phyloP scores from a whole-genome alignment of 768 basidiomycete genomes.

The Tricholoma sp. region DNA sequence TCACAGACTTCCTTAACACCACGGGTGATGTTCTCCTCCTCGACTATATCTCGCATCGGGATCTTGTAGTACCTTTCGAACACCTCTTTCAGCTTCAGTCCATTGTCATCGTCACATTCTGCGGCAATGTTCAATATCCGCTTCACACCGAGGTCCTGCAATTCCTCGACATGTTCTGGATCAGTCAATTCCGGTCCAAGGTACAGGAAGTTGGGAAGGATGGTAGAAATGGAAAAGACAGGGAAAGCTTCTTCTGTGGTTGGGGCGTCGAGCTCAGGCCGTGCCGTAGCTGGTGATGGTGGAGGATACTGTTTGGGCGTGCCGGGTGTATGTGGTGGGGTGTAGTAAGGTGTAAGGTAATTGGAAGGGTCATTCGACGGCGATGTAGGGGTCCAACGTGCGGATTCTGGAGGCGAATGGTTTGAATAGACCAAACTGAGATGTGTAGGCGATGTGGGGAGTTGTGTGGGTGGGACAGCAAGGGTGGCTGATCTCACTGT shows the following conservation, averaged over 20 bases:
- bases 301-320: constrained; percentile 41
- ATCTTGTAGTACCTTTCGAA: constrained; percentile 87
- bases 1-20: constrained; percentile 84
- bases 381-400: constrained; percentile 37
- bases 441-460: constrained; percentile 52
- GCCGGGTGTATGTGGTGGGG: constrained; percentile 48
- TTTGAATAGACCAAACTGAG: constrained; percentile 56
- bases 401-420: constrained; percentile 50
- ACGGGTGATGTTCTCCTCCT: constrained; percentile 81
- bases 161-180: constrained; percentile 68
- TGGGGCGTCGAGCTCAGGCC: constrained; percentile 56
- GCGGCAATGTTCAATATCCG: constrained; percentile 88
- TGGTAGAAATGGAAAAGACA: constrained; percentile 80
- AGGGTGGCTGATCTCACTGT: constrained; percentile 58
- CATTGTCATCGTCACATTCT: constrained; percentile 85
- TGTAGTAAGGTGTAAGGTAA: constrained; percentile 46
- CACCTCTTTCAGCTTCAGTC: constrained; percentile 53
- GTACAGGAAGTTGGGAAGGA: constrained; percentile 86
- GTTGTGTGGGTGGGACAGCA: constrained; percentile 42
- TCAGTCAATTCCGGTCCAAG: constrained; percentile 83
- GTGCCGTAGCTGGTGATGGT: constrained; percentile 59
- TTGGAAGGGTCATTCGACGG: constrained; percentile 31
- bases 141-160: constrained; percentile 73
- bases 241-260: constrained; percentile 59
- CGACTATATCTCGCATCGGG: constrained; percentile 93